Percentiles rank a stretch among this genome's conserved stretches.
phyloP scores from a whole-genome alignment of 768 basidiomycete species.

The Amanita polypyramis region DNA sequence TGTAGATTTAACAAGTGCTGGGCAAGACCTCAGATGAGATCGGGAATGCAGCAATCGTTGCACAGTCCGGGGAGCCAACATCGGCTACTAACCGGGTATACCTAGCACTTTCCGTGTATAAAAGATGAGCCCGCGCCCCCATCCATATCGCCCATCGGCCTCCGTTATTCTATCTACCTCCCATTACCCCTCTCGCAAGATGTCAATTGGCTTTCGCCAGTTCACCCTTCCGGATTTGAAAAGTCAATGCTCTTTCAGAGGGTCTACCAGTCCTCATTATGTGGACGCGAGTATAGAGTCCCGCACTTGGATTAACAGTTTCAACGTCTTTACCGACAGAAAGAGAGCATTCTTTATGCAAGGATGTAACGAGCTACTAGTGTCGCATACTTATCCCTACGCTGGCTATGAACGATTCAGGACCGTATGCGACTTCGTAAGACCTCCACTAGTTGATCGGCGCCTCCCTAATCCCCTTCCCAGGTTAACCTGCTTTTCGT shows the following conservation, averaged over 20 bases:
- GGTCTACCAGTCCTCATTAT: constrained; percentile 48
- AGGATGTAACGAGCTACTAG: constrained; percentile 50
- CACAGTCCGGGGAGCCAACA: neutral
- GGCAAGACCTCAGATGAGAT: constrained; percentile 5
- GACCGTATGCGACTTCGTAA: constrained; percentile 51
- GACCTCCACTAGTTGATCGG: constrained; percentile 10
- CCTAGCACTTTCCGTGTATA: constrained; percentile 4
- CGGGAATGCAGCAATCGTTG: constrained; percentile 6
- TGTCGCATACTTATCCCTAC: constrained; percentile 51
- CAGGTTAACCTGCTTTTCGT: constrained; percentile 55
- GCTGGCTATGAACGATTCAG: constrained; percentile 46
- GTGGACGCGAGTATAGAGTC: constrained; percentile 44
- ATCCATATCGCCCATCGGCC: constrained; percentile 10
- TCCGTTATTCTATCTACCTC: constrained; percentile 8
- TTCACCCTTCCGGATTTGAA: constrained; percentile 51
- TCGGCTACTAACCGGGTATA: constrained; percentile 1
- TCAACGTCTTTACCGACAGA: constrained; percentile 44
- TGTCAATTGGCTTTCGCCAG: constrained; percentile 18
- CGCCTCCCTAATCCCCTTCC: constrained; percentile 2
- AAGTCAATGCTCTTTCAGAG: constrained; percentile 32
- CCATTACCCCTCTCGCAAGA: constrained; percentile 9
- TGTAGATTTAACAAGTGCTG: constrained; percentile 4
- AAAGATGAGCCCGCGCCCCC: constrained; percentile 7
- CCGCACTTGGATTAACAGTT: constrained; percentile 52
- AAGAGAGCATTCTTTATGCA: constrained; percentile 57